phyloP scores from a whole-genome alignment of 2,329 filamentous ascomycete species.

The Thelonectria olida region DNA sequence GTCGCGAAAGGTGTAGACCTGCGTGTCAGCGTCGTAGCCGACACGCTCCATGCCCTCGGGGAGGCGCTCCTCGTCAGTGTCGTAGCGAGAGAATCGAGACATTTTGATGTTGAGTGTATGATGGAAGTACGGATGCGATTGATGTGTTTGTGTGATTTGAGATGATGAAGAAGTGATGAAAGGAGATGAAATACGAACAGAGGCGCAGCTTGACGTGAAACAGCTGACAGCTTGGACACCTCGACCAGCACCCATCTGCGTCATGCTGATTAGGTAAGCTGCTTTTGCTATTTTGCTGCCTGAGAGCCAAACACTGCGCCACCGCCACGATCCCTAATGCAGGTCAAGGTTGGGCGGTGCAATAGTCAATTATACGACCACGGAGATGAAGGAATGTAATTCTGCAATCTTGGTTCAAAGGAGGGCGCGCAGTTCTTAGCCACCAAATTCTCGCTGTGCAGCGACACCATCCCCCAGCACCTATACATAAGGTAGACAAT shows the following conservation, averaged over 20 bases:
- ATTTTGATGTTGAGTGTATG: slow-evolving; percentile 37
- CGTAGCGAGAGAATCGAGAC: slow-evolving; percentile 54
- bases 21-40: slow-evolving; percentile 65
- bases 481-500: too few species aligned
- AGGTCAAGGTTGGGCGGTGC: neutral
- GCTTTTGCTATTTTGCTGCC: too few species aligned
- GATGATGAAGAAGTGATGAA: neutral
- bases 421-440: too few species aligned
- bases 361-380: too few species aligned
- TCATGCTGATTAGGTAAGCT: slow-evolving; percentile 25
- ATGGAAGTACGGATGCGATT: neutral
- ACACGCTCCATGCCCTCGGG: slow-evolving; percentile 64
- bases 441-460: too few species aligned
- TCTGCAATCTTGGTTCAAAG: too few species aligned
- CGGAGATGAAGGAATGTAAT: too few species aligned
- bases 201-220: neutral
- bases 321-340: neutral
- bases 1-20: slow-evolving; percentile 63
- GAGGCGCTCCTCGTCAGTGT: slow-evolving; percentile 61
- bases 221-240: slow-evolving; percentile 2
- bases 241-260: slow-evolving; percentile 2
- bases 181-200: neutral
- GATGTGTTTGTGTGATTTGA: neutral
- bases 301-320: neutral
- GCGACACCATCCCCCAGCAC: too few species aligned